Conservation (phyloP, 176 grass and related monocot genomes). For the Zea mays region Zm-B73-REFERENCE-NAM-5.0 NC_050099.1:31147501-31148000, state of each 20-base stretch:
- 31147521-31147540: not conserved
- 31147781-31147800: no score
- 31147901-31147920: no score
- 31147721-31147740: not conserved
- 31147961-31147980: not conserved
- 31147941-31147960: not conserved
- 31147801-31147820: no score
- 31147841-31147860: no score
- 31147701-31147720: not conserved
- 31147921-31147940: no score
- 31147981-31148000: not conserved
- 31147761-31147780: no score
- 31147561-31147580: not conserved
- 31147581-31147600: slow-evolving; percentile 38
- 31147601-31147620: slow-evolving; percentile 18
- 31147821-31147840: no score
- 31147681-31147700: not conserved
- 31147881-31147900: no score
- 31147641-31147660: not conserved
- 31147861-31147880: no score
- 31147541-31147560: not conserved
- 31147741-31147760: not conserved
- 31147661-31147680: not conserved
- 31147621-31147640: slow-evolving; percentile 16
- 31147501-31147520: slow-evolving; percentile 23